Evolutionary conservation across 2,329 filamentous ascomycete genomes (phyloP).

Genomic region (Ceratocystis alfenasii): DNA sequence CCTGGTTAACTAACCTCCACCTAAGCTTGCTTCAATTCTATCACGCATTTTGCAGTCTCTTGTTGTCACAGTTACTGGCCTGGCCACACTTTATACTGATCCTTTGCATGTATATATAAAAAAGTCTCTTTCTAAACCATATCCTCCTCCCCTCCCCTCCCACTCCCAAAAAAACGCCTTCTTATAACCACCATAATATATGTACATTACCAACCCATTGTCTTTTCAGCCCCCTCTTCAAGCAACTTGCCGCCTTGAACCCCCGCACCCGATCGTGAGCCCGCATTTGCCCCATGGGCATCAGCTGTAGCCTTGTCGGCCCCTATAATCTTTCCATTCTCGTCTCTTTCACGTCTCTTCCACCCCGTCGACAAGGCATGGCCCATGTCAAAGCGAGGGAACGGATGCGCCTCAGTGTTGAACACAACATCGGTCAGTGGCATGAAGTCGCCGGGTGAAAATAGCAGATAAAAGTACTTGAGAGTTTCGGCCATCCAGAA

Average conservation of each 20-base stretch:
- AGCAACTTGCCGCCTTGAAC: constrained; percentile 1
- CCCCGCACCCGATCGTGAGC: background rate
- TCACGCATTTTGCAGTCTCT: no score
- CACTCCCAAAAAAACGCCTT: background rate
- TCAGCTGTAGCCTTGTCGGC: constrained; percentile 10
- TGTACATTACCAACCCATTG: background rate
- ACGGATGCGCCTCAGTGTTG: constrained; percentile 88
- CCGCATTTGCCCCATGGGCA: background rate
- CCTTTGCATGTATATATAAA: no score
- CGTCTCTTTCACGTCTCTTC: constrained; percentile 54
- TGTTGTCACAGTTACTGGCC: no score
- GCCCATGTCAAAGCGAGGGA: constrained; percentile 76
- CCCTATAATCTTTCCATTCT: constrained; percentile 32
- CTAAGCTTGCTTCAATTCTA: no score
- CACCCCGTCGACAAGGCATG: constrained; percentile 70
- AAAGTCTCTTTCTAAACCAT: no score
- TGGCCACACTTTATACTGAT: no score
- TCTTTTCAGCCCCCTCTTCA: background rate
- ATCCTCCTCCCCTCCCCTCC: no score
- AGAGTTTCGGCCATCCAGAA: constrained; percentile 98
- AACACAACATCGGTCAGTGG: constrained; percentile 80
- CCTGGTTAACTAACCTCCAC: no score
- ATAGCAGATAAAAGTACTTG: constrained; percentile 94
- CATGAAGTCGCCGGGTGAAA: constrained; percentile 70
- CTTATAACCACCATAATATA: background rate